Base-by-base conservation (phyloP, 805 yeast genomes). In the Vanderwaltozyma tropicalis region DNA sequence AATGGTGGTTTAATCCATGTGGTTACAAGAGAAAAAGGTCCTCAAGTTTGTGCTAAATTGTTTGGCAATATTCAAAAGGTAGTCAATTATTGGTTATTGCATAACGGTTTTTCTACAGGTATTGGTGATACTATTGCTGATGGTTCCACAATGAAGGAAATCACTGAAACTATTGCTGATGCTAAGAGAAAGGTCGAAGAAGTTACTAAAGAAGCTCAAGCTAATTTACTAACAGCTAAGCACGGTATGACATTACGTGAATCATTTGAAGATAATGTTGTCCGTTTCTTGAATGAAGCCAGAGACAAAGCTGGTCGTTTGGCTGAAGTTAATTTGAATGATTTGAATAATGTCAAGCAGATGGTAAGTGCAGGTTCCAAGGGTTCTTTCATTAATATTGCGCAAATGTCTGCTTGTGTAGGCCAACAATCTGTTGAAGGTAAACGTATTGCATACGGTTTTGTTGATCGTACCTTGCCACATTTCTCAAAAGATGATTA, bases 341-440 rank as follows among this genome's bases (percentile, higher is more conserved):
- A 88, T 55, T 71, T 81, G 48, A 92, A 92, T 60, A 89, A 89
- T 55, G 99, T 92, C 49, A 92, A 92, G 61, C 99, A 92, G 71
- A 92, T 92, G 99, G 98, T 92, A 35, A 81, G 89, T 47, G 92
- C 98, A 12, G 99, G 99, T 55, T 92, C 99, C 24, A 92, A 92
- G 66, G 99, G 99, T 71, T 92, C 98, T 13, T 92, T 89, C 63
- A 92, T 92, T 63, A 92, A 92, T 62, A 92, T 92, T 61, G 94
- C 99, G 18, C 97, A 88, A 68, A 92, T 92, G 98, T 87, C 96
- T 29, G 98, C 98, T 10, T 92, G 98, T 81, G 98, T 92, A 21
- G 98, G 98, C 53, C 99, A 92, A 65, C 99, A 92, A 62, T 92
- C 94, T 66, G 98, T 92, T 32, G 98, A 92, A 68, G 99, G 99